Conservation (phyloP, 176 grass and related monocot species). For the Oryza nivara region DNA sequence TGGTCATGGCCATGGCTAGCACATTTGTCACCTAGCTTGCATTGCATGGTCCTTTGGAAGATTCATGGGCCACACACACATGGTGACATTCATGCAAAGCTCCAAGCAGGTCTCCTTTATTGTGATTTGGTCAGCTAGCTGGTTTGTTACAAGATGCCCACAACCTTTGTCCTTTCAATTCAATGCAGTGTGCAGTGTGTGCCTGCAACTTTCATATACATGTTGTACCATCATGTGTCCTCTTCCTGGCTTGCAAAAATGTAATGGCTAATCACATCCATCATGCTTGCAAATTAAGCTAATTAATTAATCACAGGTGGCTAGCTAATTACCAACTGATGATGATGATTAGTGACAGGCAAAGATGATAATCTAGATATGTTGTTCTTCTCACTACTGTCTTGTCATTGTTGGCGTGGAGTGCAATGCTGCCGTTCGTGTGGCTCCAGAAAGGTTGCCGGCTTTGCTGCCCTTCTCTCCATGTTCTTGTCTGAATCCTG, state of each 20-base stretch:
- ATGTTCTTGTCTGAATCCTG: conserved; percentile 13
- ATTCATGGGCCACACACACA: conserved; percentile 51
- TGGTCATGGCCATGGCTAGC: conserved; percentile 31
- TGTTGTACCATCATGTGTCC: background rate
- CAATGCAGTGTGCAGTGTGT: background rate
- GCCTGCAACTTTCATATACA: conserved; percentile 13
- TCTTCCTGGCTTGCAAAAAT: background rate
- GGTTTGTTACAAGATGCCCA: conserved; percentile 54
- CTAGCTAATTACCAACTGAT: background rate
- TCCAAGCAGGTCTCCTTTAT: conserved; percentile 52
- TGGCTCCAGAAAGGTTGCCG: conserved; percentile 46
- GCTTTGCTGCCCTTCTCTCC: background rate
- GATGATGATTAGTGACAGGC: background rate
- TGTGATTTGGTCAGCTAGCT: conserved; percentile 45
- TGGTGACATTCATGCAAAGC: conserved; percentile 16
- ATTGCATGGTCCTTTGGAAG: conserved; percentile 58
- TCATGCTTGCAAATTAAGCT: background rate
- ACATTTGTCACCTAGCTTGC: conserved; percentile 41
- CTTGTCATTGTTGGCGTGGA: conserved; percentile 12
- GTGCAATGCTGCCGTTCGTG: conserved; percentile 37
- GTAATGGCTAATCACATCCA: background rate
- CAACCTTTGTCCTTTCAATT: conserved; percentile 42
- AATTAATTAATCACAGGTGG: background rate
- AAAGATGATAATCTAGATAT: background rate
- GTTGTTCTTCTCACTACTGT: background rate